phyloP scores from a whole-genome alignment of 108 stramenopile genomes.

The Stephanodiscus triporus region DNA sequence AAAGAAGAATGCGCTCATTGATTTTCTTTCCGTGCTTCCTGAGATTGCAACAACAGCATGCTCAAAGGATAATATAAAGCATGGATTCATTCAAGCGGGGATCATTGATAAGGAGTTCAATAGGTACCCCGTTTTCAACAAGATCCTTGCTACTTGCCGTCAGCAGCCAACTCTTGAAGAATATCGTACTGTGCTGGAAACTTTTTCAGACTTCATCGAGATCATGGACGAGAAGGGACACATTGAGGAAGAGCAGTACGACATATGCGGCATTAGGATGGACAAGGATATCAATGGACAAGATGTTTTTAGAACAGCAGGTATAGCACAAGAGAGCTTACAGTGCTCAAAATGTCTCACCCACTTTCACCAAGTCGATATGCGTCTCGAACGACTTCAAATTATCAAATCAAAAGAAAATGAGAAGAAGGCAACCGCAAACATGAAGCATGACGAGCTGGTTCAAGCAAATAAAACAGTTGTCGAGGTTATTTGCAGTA shows the following conservation, averaged over 20 bases:
- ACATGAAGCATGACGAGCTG: neutral
- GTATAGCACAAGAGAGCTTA: conserved; percentile 11
- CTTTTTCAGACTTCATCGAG: neutral
- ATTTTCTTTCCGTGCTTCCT: conserved; percentile 8
- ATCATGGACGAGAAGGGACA: neutral
- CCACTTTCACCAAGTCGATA: conserved; percentile 1
- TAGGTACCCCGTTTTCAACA: conserved; percentile 21
- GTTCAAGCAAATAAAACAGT: neutral
- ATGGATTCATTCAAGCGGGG: conserved; percentile 14
- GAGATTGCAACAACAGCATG: neutral
- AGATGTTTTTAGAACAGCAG: conserved; percentile 3
- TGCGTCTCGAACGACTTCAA: neutral
- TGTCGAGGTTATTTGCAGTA: neutral
- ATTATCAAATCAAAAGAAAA: neutral
- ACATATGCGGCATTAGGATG: conserved; percentile 1
- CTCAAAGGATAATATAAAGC: conserved; percentile 2
- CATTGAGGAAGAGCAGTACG: conserved; percentile 4
- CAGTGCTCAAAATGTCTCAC: conserved; percentile 20
- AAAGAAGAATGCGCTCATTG: conserved; percentile 8
- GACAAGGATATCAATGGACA: conserved; percentile 12
- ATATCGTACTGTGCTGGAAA: neutral
- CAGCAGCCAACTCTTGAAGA: neutral
- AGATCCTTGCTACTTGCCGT: conserved; percentile 18
- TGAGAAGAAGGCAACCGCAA: neutral
- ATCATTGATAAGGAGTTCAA: conserved; percentile 2